A percentile compares a stretch with the other conserved stretches of the same genome.
phyloP scores from a whole-genome alignment of 805 yeast species.

The Kazachstania taianensis region DNA sequence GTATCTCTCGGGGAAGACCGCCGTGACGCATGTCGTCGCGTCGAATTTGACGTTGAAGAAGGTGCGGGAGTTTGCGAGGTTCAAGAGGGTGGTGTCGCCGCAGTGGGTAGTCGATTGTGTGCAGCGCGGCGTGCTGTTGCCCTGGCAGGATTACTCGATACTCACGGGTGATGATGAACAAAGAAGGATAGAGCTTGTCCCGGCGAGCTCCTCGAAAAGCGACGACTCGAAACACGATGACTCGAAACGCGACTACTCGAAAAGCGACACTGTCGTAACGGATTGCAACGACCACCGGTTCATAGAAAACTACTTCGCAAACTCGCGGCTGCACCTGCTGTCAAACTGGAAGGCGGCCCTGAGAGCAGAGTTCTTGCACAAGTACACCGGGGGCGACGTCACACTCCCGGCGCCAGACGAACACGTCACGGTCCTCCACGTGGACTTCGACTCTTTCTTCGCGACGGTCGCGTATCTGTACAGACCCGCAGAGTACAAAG shows the following conservation, averaged over 20 bases:
- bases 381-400: slow-evolving; percentile 2
- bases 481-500: neutral
- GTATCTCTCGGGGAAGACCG: slow-evolving; percentile 56
- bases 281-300: slow-evolving; percentile 76
- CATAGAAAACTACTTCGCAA: slow-evolving; percentile 57
- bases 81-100: slow-evolving; percentile 72
- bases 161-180: slow-evolving; percentile 47
- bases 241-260: too few species aligned
- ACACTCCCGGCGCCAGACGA: slow-evolving; percentile 6
- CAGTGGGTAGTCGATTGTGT: slow-evolving; percentile 71
- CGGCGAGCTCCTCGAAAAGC: neutral
- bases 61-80: slow-evolving; percentile 49
- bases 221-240: too few species aligned
- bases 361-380: slow-evolving; percentile 45
- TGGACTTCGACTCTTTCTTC: slow-evolving; percentile 92
- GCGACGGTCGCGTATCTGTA: slow-evolving; percentile 69
- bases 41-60: slow-evolving; percentile 71
- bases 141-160: slow-evolving; percentile 64
- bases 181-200: slow-evolving; percentile 26
- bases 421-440: slow-evolving; percentile 46
- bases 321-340: slow-evolving; percentile 80
- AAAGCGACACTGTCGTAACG: slow-evolving; percentile 16
- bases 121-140: slow-evolving; percentile 35
- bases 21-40: slow-evolving; percentile 80
- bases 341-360: slow-evolving; percentile 79